These are phyloP conservation scores for Verbena officinalis DNA, from an alignment of 257 asterid species.

Conservation along the genomic window DNA sequence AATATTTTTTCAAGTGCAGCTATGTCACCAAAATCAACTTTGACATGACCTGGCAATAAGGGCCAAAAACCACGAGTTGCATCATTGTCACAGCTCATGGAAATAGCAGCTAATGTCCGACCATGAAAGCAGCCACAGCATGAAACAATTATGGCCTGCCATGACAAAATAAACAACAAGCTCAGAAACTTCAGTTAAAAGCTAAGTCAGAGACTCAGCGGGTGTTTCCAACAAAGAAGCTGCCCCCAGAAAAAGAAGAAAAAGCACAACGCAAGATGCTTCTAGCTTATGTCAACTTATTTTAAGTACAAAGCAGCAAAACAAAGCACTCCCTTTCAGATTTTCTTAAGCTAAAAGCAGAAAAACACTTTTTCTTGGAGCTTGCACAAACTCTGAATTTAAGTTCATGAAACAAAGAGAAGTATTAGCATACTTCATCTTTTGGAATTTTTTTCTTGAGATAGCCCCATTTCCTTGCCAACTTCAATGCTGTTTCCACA, in stretches of 20 bases:
- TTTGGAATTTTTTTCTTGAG: conserved; percentile 73
- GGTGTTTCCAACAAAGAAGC: too few relatives aligned
- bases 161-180: conserved; percentile 9
- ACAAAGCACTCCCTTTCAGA: too few relatives aligned
- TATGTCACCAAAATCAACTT: conserved; percentile 88
- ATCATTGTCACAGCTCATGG: conserved; percentile 98
- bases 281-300: too few relatives aligned
- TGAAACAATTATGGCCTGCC: conserved; percentile 91
- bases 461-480: conserved; percentile 96
- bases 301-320: too few relatives aligned
- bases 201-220: conserved; percentile 1
- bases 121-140: conserved; percentile 99
- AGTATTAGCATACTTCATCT: conserved; percentile 74
- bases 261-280: too few relatives aligned
- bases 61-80: conserved; percentile 97
- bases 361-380: too few relatives aligned
- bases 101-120: conserved; percentile 86
- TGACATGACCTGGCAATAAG: conserved; percentile 76
- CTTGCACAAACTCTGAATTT: conserved; percentile 3
- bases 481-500: conserved; percentile 93
- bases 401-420: not conserved
- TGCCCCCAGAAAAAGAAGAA: too few relatives aligned
- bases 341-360: too few relatives aligned
- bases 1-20: conserved; percentile 75
- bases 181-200: not conserved